Evolutionary conservation across 768 basidiomycete genomes (phyloP).

Genomic region (Agrocybe praecox): DNA sequence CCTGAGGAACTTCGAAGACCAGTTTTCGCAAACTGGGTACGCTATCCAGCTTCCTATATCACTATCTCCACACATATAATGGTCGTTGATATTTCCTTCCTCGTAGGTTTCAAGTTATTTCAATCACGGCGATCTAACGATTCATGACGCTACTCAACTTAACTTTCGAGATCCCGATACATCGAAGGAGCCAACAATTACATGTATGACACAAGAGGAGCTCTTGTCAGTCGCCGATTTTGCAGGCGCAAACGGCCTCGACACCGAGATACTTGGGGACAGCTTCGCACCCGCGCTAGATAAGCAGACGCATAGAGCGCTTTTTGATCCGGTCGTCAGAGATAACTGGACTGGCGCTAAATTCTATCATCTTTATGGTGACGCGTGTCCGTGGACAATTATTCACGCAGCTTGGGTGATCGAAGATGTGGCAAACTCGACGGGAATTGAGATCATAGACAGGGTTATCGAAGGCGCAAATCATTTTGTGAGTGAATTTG

Average conservation of each 20-base stretch:
- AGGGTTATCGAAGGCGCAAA: conserved; percentile 1
- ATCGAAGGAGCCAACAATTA: background rate
- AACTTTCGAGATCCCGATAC: conserved; percentile 1
- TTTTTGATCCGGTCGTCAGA: background rate
- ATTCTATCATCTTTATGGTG: conserved; percentile 7
- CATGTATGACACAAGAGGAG: background rate
- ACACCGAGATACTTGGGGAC: background rate
- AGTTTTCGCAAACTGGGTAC: background rate
- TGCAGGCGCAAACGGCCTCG: background rate
- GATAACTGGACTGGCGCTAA: background rate
- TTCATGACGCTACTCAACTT: background rate
- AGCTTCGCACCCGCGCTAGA: background rate
- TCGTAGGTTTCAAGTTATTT: conserved; percentile 8
- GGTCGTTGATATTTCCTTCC: background rate
- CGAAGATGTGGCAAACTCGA: background rate
- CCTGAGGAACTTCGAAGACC: background rate
- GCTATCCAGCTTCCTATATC: background rate
- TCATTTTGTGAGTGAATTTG: conserved; percentile 3
- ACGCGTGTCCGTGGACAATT: background rate
- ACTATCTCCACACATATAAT: too few species aligned
- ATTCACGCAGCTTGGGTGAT: background rate
- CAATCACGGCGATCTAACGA: background rate
- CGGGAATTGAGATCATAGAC: background rate
- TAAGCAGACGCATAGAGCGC: background rate
- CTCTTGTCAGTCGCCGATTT: background rate